Evolutionary conservation across 352 stramenopile genomes (phyloP).

Genomic region (Globisporangium perplexum): DNA sequence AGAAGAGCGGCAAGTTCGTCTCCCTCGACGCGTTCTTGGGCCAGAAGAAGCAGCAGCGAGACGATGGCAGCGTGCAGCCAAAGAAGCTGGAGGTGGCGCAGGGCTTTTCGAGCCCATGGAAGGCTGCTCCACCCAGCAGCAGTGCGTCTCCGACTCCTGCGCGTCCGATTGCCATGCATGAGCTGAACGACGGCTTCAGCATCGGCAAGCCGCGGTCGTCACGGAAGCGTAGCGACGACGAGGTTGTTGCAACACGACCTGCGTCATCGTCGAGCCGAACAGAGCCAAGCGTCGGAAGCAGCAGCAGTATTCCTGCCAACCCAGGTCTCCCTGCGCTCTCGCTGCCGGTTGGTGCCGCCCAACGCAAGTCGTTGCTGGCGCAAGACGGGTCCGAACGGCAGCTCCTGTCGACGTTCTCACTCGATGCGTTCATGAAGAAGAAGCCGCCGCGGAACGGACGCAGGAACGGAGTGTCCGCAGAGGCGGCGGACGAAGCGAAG

Average conservation of each 20-base stretch:
- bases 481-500: slow-evolving; percentile 4
- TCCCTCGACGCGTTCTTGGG: slow-evolving; percentile 41
- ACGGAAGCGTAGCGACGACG: slow-evolving; percentile 26
- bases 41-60: slow-evolving; percentile 12
- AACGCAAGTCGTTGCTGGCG: slow-evolving; percentile 25
- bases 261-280: slow-evolving; percentile 9
- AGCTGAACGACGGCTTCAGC: slow-evolving; percentile 17
- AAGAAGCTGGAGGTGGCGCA: slow-evolving; percentile 13
- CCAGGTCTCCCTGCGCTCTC: slow-evolving; percentile 21
- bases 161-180: neutral
- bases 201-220: slow-evolving; percentile 16
- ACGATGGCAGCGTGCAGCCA: neutral
- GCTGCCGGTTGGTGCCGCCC: slow-evolving; percentile 7
- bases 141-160: neutral
- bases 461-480: slow-evolving; percentile 7
- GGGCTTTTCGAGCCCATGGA: slow-evolving; percentile 18
- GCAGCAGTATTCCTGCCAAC: slow-evolving; percentile 20
- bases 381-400: slow-evolving; percentile 42
- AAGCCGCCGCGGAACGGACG: slow-evolving; percentile 26
- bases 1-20: slow-evolving; percentile 51
- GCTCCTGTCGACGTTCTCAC: slow-evolving; percentile 46
- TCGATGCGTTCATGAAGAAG: slow-evolving; percentile 66
- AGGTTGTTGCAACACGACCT: neutral
- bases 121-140: neutral
- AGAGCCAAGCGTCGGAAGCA: slow-evolving; percentile 22